phyloP scores from a whole-genome alignment of 345 rosid genomes.

The Bruguiera gymnorhiza region DNA sequence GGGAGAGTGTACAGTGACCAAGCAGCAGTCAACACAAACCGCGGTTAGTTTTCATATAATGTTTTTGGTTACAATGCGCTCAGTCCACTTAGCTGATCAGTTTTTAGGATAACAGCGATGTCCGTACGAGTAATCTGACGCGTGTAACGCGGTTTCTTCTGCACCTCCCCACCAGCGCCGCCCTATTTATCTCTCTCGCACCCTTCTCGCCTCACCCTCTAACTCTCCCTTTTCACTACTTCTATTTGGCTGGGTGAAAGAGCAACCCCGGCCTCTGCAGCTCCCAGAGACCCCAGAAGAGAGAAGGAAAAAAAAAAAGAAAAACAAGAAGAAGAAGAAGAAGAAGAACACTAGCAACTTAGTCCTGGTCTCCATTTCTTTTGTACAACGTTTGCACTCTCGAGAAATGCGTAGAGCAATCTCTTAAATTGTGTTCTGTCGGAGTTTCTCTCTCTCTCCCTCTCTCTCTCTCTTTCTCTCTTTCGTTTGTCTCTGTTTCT shows the following conservation, averaged over 20 bases:
- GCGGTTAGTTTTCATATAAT: not conserved
- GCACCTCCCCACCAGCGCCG: constrained; percentile 25
- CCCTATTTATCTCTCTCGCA: constrained; percentile 21
- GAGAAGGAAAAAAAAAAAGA: no score
- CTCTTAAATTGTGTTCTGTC: not conserved
- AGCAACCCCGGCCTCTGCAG: not conserved
- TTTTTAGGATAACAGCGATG: no score
- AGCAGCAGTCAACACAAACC: not conserved
- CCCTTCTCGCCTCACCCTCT: not conserved
- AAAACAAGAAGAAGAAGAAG: no score
- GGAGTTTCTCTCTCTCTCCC: not conserved
- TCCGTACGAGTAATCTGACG: constrained; percentile 47
- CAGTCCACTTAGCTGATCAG: no score
- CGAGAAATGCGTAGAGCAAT: not conserved
- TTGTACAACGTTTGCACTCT: not conserved
- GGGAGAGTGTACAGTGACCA: not conserved
- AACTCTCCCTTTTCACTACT: not conserved
- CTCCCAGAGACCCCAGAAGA: no score
- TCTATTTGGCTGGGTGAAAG: no score
- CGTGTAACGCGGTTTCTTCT: constrained; percentile 59
- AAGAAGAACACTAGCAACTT: not conserved
- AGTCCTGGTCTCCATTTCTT: not conserved
- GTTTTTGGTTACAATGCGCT: not conserved
- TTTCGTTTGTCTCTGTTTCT: no score
- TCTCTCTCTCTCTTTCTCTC: not conserved